Percentiles rank a stretch among this genome's conserved stretches.
These are phyloP conservation scores for Beta lomatogona DNA, from an alignment of 179 eudicot genomes.

Conservation along the genomic window DNA sequence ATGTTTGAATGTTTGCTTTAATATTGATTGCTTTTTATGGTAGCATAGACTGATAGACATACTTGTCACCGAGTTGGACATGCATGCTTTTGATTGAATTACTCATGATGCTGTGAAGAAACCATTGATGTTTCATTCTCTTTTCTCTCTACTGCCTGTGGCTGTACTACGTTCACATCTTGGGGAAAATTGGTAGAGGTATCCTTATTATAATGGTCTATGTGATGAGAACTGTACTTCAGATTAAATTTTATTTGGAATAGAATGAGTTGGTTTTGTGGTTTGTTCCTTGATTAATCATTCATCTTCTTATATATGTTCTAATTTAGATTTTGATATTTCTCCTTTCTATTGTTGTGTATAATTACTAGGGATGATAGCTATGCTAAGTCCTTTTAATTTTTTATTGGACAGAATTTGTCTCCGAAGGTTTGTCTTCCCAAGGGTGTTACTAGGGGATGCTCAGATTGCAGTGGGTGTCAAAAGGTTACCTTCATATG, in stretches of 20 bases:
- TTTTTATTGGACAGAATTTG: slow-evolving; percentile 34
- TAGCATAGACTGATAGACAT: background rate
- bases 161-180: background rate
- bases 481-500: slow-evolving; percentile 47
- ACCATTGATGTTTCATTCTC: background rate
- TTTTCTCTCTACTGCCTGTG: background rate
- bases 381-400: background rate
- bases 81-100: background rate
- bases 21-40: background rate
- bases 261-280: background rate
- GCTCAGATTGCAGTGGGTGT: slow-evolving; percentile 53
- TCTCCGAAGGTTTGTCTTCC: slow-evolving; percentile 48
- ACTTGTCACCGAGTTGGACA: background rate
- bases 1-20: slow-evolving; percentile 8
- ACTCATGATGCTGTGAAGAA: background rate
- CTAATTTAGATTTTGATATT: background rate
- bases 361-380: background rate
- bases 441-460: slow-evolving; percentile 66
- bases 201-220: background rate
- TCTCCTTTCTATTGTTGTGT: background rate
- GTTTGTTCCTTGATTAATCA: slow-evolving; percentile 4
- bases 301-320: slow-evolving; percentile 8
- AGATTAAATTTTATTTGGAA: background rate
- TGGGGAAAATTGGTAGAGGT: background rate
- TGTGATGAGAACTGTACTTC: background rate